phyloP scores from a whole-genome alignment of 2,329 filamentous ascomycete species.

The Aureobasidium sp. region DNA sequence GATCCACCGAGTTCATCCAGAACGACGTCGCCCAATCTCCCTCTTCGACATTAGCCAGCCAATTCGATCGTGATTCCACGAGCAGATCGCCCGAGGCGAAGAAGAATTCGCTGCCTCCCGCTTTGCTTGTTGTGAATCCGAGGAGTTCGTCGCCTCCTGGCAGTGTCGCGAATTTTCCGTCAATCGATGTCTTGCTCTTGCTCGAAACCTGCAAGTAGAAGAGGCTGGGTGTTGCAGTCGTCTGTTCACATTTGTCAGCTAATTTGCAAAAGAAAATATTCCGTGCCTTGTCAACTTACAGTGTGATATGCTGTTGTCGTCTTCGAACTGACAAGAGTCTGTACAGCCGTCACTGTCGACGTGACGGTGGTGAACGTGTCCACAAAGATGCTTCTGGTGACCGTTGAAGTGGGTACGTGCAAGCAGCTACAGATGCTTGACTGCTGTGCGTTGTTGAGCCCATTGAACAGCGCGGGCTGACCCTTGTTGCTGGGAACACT shows the following conservation, averaged over 20 bases:
- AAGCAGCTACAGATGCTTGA: conserved; percentile 15
- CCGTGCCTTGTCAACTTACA: background rate
- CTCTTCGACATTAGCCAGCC: background rate
- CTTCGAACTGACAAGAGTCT: background rate
- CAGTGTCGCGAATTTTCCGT: background rate
- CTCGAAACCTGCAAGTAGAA: conserved; percentile 9
- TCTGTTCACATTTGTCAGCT: background rate
- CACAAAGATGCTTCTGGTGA: background rate
- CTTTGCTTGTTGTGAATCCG: background rate
- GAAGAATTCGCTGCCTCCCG: background rate
- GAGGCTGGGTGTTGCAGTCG: background rate
- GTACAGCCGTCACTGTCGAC: background rate
- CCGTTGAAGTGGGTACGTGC: conserved; percentile 14
- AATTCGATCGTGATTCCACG: background rate
- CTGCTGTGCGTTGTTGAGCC: conserved; percentile 5
- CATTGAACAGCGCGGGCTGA: background rate
- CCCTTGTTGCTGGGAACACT: background rate
- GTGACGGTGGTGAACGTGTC: background rate
- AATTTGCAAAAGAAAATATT: no score
- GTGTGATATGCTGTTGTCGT: conserved; percentile 1
- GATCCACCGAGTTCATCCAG: background rate
- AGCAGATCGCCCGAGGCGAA: background rate
- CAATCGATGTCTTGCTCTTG: background rate
- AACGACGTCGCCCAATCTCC: background rate
- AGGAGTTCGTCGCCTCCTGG: background rate